phyloP scores from a whole-genome alignment of 164 flowering plant species.

The Umbellularia californica region DNA sequence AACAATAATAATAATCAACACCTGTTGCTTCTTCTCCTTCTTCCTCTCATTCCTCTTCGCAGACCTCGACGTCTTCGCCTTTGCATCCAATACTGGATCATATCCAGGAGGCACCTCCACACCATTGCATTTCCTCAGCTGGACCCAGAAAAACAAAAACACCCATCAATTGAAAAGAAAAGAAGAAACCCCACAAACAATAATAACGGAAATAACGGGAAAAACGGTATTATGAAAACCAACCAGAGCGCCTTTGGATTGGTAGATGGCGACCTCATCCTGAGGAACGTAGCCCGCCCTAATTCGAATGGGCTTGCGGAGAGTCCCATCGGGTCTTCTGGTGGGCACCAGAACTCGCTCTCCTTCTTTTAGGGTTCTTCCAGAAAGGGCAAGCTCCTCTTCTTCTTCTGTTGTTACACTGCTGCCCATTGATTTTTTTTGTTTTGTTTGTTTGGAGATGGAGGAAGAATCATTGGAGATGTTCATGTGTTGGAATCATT shows the following conservation, averaged over 20 bases:
- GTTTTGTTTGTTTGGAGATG: too few species aligned
- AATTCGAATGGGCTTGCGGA: conserved; percentile 29
- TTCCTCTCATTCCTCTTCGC: conserved; percentile 36
- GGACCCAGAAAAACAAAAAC: conserved; percentile 7
- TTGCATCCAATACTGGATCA: conserved; percentile 27
- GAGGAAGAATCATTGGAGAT: too few species aligned
- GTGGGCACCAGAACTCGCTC: conserved; percentile 31
- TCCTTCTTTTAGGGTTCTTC: conserved; percentile 31
- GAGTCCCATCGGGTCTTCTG: conserved; percentile 33
- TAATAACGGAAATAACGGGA: background rate
- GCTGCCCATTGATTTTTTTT: background rate
- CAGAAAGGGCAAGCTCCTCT: conserved; percentile 10
- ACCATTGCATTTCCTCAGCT: conserved; percentile 21
- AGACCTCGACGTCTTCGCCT: conserved; percentile 28
- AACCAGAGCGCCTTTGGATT: conserved; percentile 33
- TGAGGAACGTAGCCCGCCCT: conserved; percentile 36
- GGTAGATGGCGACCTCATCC: conserved; percentile 36
- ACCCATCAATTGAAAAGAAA: background rate
- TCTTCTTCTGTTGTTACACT: conserved; percentile 10
- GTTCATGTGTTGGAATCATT: too few species aligned
- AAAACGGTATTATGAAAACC: background rate
- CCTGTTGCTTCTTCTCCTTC: conserved; percentile 36
- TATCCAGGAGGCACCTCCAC: conserved; percentile 34
- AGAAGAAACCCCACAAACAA: background rate
- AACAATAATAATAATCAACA: background rate